Percentiles rank a stretch among this genome's conserved stretches.
These are phyloP conservation scores for Calonectria crousiana DNA, from an alignment of 2,329 filamentous ascomycete species.

Conservation along the genomic window DNA sequence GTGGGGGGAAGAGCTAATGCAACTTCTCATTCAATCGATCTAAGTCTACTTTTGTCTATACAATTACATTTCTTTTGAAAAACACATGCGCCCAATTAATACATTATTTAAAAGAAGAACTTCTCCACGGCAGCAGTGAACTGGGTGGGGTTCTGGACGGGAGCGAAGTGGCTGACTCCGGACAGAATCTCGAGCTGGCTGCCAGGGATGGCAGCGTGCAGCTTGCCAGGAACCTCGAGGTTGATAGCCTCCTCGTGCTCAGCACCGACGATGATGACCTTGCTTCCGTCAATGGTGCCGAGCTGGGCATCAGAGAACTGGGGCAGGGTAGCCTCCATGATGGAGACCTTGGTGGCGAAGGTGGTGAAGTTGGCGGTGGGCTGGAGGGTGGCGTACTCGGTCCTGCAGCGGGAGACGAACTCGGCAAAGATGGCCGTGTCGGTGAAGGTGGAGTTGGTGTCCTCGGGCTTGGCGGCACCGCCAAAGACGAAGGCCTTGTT, in stretches of 20 bases:
- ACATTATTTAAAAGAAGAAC: constrained; percentile 34
- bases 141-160: constrained; percentile 54
- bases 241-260: constrained; percentile 56
- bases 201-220: constrained; percentile 52
- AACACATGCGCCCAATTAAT: not conserved
- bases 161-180: constrained; percentile 58
- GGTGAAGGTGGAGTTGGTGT: constrained; percentile 52
- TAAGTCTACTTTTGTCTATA: not conserved
- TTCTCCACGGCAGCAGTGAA: constrained; percentile 48
- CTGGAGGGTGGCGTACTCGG: constrained; percentile 52
- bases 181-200: constrained; percentile 51
- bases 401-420: constrained; percentile 50
- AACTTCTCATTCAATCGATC: not conserved
- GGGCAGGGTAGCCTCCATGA: constrained; percentile 52
- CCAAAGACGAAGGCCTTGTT: constrained; percentile 56
- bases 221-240: constrained; percentile 48
- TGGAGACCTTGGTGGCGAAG: constrained; percentile 53
- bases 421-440: constrained; percentile 48
- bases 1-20: not conserved
- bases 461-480: constrained; percentile 45
- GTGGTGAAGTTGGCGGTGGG: constrained; percentile 50
- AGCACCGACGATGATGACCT: constrained; percentile 46
- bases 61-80: not conserved
- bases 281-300: constrained; percentile 43
- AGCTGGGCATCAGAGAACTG: constrained; percentile 47